Evolutionary conservation across 2,329 filamentous ascomycete species (phyloP), one percentile per base, ranked within the genome.

Genomic region (Fusarium haematococcum): DNA sequence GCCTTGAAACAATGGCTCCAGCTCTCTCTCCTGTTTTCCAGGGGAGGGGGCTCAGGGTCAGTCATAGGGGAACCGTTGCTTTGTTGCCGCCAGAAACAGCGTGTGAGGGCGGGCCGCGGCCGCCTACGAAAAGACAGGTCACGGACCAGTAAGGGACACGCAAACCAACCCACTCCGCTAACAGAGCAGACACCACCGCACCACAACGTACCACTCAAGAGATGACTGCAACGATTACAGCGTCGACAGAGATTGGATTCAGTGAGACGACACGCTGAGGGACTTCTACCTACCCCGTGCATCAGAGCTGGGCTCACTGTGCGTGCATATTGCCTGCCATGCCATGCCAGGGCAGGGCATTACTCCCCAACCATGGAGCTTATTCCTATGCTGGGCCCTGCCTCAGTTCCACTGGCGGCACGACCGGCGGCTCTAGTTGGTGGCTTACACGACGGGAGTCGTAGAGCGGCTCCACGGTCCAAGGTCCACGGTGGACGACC

Each of bases 1-100:
- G 39, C 59, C 59, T 71, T 78, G 76, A 78, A 78, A 78, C 76
- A 77, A 71, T 72, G 68, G 75, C 65, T 30, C 20, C 20, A 20
- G 20, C 20, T 20, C 20, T 20, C 63, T 18, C 45, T 35, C 69
- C 64, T 65, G 20, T 48, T 27, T 27, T 30, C 45, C 23, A 50
- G 45, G 48, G 48, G 48, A 52, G 48, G 48, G 45, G 45, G 45
- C 8, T 50, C 45, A 50, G 9, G 45, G 48, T 52, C 18, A 52
- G 48, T 52, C 18, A 52, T 52, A 52, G 48, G 56, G 62, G 30
- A 33, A 30, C 50, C 50, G 37, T 57, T 59, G 58, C 65, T 62
- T 75, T 67, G 74, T 58, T 70, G 65, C 62, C 57, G 64, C 30
- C 27, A 52, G 10, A 32, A 32, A 73, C 61, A 73, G 72, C 61